Conservation (phyloP, 2,329 filamentous ascomycete genomes). For the Epichloe baconii region DNA sequence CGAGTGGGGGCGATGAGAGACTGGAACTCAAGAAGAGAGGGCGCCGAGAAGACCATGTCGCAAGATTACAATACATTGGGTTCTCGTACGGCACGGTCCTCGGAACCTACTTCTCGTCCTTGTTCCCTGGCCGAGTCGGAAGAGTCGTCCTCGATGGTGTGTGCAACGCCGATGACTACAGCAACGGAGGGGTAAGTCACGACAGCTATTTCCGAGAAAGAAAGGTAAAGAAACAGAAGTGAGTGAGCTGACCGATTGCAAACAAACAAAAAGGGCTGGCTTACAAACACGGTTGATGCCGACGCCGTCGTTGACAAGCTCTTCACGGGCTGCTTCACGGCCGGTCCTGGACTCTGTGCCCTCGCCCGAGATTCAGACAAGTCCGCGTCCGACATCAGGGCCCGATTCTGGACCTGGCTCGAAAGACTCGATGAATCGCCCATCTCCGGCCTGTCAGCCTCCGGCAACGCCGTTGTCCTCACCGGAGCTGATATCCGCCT, state of each 20-base stretch:
- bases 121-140: slow-evolving; percentile 24
- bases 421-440: slow-evolving; percentile 16
- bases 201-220: not conserved
- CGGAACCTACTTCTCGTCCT: slow-evolving; percentile 22
- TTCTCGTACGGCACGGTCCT: slow-evolving; percentile 32
- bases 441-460: slow-evolving; percentile 9
- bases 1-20: not conserved
- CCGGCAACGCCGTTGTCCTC: slow-evolving; percentile 14
- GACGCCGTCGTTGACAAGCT: slow-evolving; percentile 21
- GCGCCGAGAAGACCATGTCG: slow-evolving; percentile 2
- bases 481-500: slow-evolving; percentile 18
- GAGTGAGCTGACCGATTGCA: no score
- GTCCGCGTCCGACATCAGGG: slow-evolving; percentile 15
- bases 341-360: slow-evolving; percentile 15
- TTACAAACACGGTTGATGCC: slow-evolving; percentile 23
- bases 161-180: slow-evolving; percentile 24
- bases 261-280: slow-evolving; percentile 17
- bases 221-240: not conserved
- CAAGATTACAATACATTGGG: slow-evolving; percentile 32
- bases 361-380: slow-evolving; percentile 16
- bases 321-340: slow-evolving; percentile 23
- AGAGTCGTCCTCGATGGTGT: slow-evolving; percentile 30
- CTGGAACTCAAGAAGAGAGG: slow-evolving; percentile 8
- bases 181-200: slow-evolving; percentile 15
- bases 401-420: slow-evolving; percentile 20